Conservation (phyloP, 2,329 filamentous ascomycete species). For the Teratosphaeria epicoccoides region DNA sequence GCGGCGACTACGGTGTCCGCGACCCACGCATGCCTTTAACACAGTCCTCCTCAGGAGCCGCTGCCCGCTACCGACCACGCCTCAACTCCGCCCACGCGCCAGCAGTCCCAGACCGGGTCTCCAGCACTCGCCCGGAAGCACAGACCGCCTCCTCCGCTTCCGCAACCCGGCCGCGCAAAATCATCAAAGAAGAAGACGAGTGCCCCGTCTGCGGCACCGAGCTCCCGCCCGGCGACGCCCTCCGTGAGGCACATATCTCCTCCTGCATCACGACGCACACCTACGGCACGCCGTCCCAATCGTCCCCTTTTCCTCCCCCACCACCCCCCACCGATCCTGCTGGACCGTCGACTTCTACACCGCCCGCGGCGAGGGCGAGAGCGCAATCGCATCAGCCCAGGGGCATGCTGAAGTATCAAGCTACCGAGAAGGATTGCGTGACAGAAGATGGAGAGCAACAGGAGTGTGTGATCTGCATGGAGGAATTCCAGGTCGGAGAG, state of each 20-base stretch:
- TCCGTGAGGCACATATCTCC: slow-evolving; percentile 35
- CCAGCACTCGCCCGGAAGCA: not conserved
- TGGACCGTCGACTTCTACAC: slow-evolving; percentile 7
- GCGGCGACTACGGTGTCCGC: not conserved
- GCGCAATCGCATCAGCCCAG: slow-evolving; percentile 25
- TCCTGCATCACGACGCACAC: slow-evolving; percentile 22
- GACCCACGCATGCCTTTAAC: not conserved
- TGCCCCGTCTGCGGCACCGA: slow-evolving; percentile 68
- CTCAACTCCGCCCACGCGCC: not conserved
- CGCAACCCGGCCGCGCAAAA: slow-evolving; percentile 1
- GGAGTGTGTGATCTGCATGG: slow-evolving; percentile 56
- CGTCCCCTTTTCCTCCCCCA: slow-evolving; percentile 7
- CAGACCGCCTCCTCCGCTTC: not conserved
- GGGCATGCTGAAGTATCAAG: slow-evolving; percentile 42
- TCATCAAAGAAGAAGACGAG: slow-evolving; percentile 57
- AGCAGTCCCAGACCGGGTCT: not conserved
- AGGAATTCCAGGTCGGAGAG: slow-evolving; percentile 52
- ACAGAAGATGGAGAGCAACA: slow-evolving; percentile 38
- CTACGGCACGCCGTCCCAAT: slow-evolving; percentile 2
- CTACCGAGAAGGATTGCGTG: slow-evolving; percentile 54
- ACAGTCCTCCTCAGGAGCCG: not conserved
- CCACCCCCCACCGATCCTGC: slow-evolving; percentile 7
- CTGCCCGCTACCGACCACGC: not conserved
- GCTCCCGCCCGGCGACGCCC: slow-evolving; percentile 46
- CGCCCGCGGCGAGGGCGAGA: slow-evolving; percentile 8